Evolutionary conservation across 805 yeast genomes (phyloP).

Genomic region (Candida montana): DNA sequence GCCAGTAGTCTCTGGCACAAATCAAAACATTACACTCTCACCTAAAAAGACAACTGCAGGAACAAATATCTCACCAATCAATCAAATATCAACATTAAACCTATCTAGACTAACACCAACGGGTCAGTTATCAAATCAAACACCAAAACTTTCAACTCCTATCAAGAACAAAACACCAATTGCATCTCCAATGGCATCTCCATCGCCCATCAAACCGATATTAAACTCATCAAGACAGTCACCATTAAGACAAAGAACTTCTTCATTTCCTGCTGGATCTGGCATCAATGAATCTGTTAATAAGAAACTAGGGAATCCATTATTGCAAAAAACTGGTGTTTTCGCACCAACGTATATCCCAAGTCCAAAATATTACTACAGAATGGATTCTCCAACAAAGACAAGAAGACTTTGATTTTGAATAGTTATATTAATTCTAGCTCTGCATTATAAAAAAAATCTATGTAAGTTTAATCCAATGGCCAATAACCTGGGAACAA

Average conservation of each 20-base stretch:
- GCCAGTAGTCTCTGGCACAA: constrained; percentile 7
- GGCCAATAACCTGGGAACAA: constrained; percentile 93
- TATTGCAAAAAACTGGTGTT: constrained; percentile 1
- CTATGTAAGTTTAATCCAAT: constrained; percentile 15
- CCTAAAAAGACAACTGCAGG: constrained; percentile 8
- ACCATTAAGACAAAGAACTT: constrained; percentile 6
- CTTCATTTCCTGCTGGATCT: not conserved
- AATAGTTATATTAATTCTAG: too few relatives aligned
- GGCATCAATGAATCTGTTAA: not conserved
- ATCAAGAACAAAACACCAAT: constrained; percentile 21
- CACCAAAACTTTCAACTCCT: not conserved
- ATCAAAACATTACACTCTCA: constrained; percentile 11
- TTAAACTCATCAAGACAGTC: constrained; percentile 16
- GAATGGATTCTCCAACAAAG: constrained; percentile 28
- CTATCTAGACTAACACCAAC: too few relatives aligned
- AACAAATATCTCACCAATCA: not conserved
- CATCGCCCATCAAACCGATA: constrained; percentile 17
- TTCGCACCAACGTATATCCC: constrained; percentile 26
- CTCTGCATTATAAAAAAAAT: too few relatives aligned
- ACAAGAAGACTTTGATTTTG: constrained; percentile 20
- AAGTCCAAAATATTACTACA: constrained; percentile 25
- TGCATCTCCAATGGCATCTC: constrained; percentile 27
- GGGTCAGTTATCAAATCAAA: too few relatives aligned
- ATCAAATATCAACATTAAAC: too few relatives aligned
- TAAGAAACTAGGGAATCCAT: constrained; percentile 1